These are phyloP conservation scores for Ceratobasidium sp. DNA, from an alignment of 1,284 basidiomycete genomes.

Conservation along the genomic window DNA sequence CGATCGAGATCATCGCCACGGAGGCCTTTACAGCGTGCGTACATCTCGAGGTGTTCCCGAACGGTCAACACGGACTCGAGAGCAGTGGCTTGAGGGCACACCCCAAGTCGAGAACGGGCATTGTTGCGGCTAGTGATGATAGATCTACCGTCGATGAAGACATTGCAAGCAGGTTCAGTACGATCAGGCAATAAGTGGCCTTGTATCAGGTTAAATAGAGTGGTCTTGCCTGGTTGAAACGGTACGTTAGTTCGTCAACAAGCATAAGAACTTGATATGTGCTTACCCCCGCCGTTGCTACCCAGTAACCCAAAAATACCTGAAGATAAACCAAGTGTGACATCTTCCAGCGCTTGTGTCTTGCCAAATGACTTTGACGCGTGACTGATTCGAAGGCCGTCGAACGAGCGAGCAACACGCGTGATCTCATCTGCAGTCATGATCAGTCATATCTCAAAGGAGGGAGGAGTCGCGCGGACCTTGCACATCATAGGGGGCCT, in stretches of 20 bases:
- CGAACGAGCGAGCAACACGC: slow-evolving; percentile 27
- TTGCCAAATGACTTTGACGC: slow-evolving; percentile 67
- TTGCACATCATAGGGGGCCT: slow-evolving; percentile 31
- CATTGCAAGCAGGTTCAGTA: slow-evolving; percentile 60
- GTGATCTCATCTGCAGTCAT: slow-evolving; percentile 9
- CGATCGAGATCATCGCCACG: slow-evolving; percentile 61
- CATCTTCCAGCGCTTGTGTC: slow-evolving; percentile 70
- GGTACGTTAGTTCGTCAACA: background rate
- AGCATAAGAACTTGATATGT: background rate
- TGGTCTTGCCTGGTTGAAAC: slow-evolving; percentile 65
- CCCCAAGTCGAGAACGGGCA: slow-evolving; percentile 74
- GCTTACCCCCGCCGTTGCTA: slow-evolving; percentile 74
- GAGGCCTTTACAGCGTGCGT: slow-evolving; percentile 63
- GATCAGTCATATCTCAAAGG: background rate
- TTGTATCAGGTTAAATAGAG: slow-evolving; percentile 78
- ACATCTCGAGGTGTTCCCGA: slow-evolving; percentile 70
- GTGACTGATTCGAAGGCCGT: slow-evolving; percentile 34
- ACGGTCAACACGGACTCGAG: slow-evolving; percentile 82
- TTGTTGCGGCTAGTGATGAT: slow-evolving; percentile 68
- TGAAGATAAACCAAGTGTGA: slow-evolving; percentile 72
- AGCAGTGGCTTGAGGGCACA: slow-evolving; percentile 85
- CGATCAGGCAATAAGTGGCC: slow-evolving; percentile 34
- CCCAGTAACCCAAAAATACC: slow-evolving; percentile 79
- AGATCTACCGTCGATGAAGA: slow-evolving; percentile 71
- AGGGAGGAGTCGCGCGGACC: background rate